Conservation (phyloP, 2,329 filamentous ascomycete species). For the Paecilomyces dactylethromorphus region DNA sequence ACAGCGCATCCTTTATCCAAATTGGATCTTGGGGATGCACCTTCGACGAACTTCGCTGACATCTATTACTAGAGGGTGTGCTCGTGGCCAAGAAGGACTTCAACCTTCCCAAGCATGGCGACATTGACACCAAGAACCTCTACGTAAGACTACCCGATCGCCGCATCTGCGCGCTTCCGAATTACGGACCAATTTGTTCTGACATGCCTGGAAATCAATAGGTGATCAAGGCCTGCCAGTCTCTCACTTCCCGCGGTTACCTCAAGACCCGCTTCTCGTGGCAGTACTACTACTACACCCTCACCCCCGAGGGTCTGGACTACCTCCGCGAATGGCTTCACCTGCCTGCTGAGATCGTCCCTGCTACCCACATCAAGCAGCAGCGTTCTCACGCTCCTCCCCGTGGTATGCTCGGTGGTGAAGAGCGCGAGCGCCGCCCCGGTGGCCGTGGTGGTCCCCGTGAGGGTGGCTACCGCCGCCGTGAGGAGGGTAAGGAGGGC, state of each 20-base stretch:
- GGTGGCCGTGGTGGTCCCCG: slow-evolving; percentile 73
- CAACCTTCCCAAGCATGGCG: slow-evolving; percentile 94
- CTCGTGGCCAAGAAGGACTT: slow-evolving; percentile 99
- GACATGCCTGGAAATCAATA: slow-evolving; percentile 18
- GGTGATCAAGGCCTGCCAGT: slow-evolving; percentile 98
- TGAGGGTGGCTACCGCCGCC: slow-evolving; percentile 84
- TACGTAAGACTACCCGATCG: slow-evolving; percentile 49
- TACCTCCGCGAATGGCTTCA: slow-evolving; percentile 99
- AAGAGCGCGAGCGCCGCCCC: slow-evolving; percentile 75
- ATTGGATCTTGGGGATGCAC: not conserved
- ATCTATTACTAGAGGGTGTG: slow-evolving; percentile 53
- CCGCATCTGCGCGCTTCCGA: not conserved
- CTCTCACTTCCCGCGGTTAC: slow-evolving; percentile 93
- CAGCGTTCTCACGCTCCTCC: slow-evolving; percentile 97
- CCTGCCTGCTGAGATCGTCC: slow-evolving; percentile 98
- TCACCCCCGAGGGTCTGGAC: slow-evolving; percentile 98
- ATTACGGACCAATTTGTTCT: slow-evolving; percentile 5
- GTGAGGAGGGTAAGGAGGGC: slow-evolving; percentile 83
- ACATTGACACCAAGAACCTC: slow-evolving; percentile 99
- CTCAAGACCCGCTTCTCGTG: slow-evolving; percentile 99
- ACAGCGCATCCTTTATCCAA: slow-evolving; percentile 11
- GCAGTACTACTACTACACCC: slow-evolving; percentile 99
- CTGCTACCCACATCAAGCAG: slow-evolving; percentile 99
- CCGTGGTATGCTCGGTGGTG: slow-evolving; percentile 91
- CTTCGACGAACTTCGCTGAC: slow-evolving; percentile 7